A percentile compares a stretch with the other conserved stretches of the same genome.
Conservation (phyloP, 139 green algal genomes). For the Zygnema cylindricum region DNA sequence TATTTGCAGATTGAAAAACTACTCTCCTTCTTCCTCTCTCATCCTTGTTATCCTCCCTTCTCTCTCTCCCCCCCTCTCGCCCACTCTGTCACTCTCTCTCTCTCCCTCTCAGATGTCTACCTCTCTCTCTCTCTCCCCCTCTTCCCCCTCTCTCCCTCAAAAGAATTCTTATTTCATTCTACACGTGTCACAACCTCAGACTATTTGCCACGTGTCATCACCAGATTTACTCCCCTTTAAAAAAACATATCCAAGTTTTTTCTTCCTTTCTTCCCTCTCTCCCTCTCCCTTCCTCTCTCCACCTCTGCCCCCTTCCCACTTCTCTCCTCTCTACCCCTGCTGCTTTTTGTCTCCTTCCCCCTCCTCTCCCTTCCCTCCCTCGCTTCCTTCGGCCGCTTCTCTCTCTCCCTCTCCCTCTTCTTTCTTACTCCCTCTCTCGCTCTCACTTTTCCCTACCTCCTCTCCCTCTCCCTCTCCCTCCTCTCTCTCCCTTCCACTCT, state of each 20-base stretch:
- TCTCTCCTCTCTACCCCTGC: not conserved
- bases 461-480: constrained; percentile 5
- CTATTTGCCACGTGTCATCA: too few species aligned
- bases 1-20: too few species aligned
- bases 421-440: too few species aligned
- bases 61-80: too few species aligned
- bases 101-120: too few species aligned
- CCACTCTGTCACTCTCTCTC: too few species aligned
- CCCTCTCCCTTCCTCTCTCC: not conserved
- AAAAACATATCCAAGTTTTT: too few species aligned
- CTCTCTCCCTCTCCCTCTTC: not conserved
- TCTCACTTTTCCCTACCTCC: not conserved
- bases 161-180: too few species aligned
- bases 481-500: not conserved
- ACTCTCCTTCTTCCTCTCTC: too few species aligned
- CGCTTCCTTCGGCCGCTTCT: not conserved
- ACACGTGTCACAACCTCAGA: too few species aligned
- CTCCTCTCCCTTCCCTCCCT: not conserved
- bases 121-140: not conserved
- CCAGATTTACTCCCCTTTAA: too few species aligned
- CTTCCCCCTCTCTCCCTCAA: not conserved
- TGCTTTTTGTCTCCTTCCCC: constrained; percentile 10
- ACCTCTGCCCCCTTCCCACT: not conserved
- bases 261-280: not conserved
- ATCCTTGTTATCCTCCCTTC: too few species aligned